phyloP scores from a whole-genome alignment of 1,139 yeast genomes.

The Spencermartinsiella ligniputridi region DNA sequence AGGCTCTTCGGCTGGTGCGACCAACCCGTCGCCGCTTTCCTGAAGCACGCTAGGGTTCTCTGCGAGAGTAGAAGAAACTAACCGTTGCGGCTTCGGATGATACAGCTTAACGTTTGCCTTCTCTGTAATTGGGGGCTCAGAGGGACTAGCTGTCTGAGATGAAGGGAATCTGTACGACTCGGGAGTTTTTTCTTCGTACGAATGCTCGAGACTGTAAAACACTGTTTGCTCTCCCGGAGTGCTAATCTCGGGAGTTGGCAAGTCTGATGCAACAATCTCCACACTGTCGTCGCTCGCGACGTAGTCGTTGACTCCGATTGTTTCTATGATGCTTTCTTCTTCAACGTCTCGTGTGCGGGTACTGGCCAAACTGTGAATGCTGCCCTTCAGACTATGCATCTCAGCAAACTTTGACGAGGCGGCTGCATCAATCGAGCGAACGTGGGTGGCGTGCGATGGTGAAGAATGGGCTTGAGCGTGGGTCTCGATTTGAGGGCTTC shows the following conservation, averaged over 20 bases:
- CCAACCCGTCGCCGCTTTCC: constrained; percentile 5
- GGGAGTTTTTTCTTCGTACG: background rate
- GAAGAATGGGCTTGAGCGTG: background rate
- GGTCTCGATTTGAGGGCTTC: too few species aligned
- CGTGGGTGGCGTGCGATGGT: background rate
- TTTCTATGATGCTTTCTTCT: background rate
- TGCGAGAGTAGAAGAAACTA: constrained; percentile 14
- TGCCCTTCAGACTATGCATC: background rate
- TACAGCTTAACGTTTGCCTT: constrained; percentile 16
- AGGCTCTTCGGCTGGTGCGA: constrained; percentile 4
- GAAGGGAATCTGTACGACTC: background rate
- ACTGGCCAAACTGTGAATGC: background rate
- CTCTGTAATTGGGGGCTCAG: constrained; percentile 1
- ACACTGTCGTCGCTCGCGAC: background rate
- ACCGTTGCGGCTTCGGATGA: constrained; percentile 26
- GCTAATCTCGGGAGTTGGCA: background rate
- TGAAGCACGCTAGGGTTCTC: constrained; percentile 5
- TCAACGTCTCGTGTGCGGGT: background rate
- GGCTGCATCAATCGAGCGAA: background rate
- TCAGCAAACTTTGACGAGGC: background rate
- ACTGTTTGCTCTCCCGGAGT: background rate
- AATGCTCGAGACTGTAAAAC: background rate
- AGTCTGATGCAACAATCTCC: background rate
- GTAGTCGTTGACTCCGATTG: background rate
- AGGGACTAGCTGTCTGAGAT: constrained; percentile 1